A percentile compares a stretch with the other conserved stretches of the same genome.
Conservation (phyloP, 1,284 basidiomycete genomes). For the Porogramme epimiltina region DNA sequence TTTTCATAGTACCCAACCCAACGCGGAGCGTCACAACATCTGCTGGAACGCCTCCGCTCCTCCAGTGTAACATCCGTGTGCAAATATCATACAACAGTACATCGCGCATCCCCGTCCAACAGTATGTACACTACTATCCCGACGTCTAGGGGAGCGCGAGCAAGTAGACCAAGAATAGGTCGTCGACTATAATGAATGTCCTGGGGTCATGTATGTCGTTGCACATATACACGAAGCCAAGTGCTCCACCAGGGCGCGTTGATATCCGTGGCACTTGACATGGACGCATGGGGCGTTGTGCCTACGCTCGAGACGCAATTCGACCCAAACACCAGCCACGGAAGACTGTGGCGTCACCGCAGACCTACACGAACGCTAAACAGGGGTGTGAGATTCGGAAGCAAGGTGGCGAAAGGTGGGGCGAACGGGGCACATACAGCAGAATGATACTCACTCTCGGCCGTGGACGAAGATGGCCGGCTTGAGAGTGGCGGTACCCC, state of each 20-base stretch:
- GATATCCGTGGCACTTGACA: too few species aligned
- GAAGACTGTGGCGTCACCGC: too few species aligned
- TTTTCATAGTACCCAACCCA: conserved; percentile 21
- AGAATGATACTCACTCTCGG: conserved; percentile 27
- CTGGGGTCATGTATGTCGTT: conserved; percentile 1
- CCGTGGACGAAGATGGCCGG: conserved; percentile 34
- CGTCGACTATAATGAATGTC: not conserved
- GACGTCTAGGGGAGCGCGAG: not conserved
- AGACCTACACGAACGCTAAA: too few species aligned
- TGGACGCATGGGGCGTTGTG: too few species aligned
- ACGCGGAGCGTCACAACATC: conserved; percentile 8
- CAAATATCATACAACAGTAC: conserved; percentile 22
- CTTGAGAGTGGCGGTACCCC: conserved; percentile 27
- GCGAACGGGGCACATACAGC: not conserved
- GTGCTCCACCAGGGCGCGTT: too few species aligned
- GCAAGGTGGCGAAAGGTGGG: not conserved
- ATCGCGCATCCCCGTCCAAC: conserved; percentile 7
- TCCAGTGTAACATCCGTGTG: conserved; percentile 21
- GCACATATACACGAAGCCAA: conserved; percentile 12
- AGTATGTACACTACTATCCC: conserved; percentile 8
- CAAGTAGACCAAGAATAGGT: not conserved
- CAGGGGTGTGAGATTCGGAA: not conserved
- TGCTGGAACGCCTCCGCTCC: not conserved
- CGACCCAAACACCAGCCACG: too few species aligned
- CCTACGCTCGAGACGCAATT: too few species aligned